A percentile compares a stretch with the other conserved stretches of the same genome.
Evolutionary conservation across 257 asterid species (phyloP).

Genomic region (Coffea canephora): DNA sequence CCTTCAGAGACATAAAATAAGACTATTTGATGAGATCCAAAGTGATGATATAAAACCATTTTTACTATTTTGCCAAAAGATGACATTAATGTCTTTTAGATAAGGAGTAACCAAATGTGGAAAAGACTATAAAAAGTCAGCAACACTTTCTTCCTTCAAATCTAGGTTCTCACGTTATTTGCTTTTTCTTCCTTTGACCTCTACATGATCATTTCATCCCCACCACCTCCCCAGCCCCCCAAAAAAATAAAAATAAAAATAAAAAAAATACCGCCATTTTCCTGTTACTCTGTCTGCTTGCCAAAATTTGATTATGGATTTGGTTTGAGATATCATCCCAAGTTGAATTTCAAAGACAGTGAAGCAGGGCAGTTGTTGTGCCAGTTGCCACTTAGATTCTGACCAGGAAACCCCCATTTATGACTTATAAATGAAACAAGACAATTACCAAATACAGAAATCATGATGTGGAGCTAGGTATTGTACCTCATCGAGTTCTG

Average conservation of each 20-base stretch:
- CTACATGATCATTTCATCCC: background rate
- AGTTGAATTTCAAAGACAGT: background rate
- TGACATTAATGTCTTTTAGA: background rate
- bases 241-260: no score
- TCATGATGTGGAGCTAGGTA: background rate
- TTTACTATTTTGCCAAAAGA: background rate
- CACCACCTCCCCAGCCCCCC: no score
- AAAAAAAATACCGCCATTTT: background rate
- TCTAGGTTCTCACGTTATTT: background rate
- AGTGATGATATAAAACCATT: background rate
- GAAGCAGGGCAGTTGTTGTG: background rate
- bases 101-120: background rate
- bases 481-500: conserved; percentile 83
- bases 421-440: background rate
- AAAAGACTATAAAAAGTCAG: background rate
- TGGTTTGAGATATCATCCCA: background rate
- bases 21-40: background rate
- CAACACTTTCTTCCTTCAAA: background rate
- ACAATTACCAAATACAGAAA: background rate
- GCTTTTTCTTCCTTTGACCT: background rate
- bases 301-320: background rate
- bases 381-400: background rate
- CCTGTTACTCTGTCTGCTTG: background rate
- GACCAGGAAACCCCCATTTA: background rate
- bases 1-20: conserved; percentile 31